These are phyloP conservation scores for Phyllostachys edulis DNA, from an alignment of 176 grass and related monocot species.

Conservation along the genomic window DNA sequence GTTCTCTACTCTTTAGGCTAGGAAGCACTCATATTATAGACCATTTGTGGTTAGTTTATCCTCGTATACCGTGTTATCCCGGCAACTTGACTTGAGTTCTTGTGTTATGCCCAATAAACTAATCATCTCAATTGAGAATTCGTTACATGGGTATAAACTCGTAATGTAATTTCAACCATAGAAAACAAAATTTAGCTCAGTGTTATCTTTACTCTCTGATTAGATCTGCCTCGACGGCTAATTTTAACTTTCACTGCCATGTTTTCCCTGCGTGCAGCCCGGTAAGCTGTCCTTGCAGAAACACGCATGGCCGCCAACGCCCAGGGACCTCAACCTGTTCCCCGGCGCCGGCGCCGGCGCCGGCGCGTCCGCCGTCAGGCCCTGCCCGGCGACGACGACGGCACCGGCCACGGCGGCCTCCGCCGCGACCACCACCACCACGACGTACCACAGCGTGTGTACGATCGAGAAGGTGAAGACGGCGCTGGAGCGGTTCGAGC, in stretches of 20 bases:
- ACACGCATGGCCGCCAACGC: conserved; percentile 17
- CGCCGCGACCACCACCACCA: not conserved
- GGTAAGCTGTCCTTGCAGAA: conserved; percentile 52
- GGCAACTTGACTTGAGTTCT: not conserved
- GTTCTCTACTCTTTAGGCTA: not conserved
- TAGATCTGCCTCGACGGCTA: not conserved
- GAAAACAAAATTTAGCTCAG: not conserved
- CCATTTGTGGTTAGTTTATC: not conserved
- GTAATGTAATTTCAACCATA: not conserved
- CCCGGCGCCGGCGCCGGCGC: conserved; percentile 28
- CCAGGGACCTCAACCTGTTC: conserved; percentile 52
- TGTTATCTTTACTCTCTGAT: not conserved
- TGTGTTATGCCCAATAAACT: not conserved
- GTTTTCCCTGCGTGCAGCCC: conserved; percentile 22
- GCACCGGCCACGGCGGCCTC: not conserved
- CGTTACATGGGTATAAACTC: not conserved
- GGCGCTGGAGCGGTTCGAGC: conserved; percentile 74
- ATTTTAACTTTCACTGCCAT: not conserved
- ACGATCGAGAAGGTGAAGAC: conserved; percentile 84
- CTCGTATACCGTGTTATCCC: not conserved
- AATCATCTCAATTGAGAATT: not conserved
- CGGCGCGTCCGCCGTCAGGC: not conserved
- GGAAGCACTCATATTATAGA: not conserved
- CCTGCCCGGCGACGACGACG: not conserved
- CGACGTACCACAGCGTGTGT: conserved; percentile 86